These are phyloP conservation scores for Cercis canadensis DNA, from an alignment of 306 rosid species.

Conservation along the genomic window DNA sequence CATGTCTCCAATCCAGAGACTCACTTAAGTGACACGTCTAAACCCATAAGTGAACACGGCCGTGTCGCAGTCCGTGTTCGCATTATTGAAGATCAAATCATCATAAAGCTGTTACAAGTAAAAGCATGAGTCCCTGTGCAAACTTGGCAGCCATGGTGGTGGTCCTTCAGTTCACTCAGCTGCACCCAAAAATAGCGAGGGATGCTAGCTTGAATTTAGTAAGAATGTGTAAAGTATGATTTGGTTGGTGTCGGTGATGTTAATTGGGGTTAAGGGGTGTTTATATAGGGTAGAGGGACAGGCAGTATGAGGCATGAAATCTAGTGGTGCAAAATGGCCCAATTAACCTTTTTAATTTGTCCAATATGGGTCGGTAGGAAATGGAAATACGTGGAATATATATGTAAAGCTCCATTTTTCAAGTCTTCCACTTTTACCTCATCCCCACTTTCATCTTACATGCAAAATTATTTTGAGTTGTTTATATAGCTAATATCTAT, in stretches of 20 bases:
- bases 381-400: background rate
- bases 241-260: slow-evolving; percentile 15
- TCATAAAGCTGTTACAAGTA: slow-evolving; percentile 36
- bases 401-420: background rate
- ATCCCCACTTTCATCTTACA: too few relatives aligned
- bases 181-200: background rate
- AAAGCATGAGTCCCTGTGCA: background rate
- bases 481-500: too few relatives aligned
- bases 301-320: background rate
- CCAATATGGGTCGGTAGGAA: slow-evolving; percentile 30
- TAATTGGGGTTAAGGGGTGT: slow-evolving; percentile 17
- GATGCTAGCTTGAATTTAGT: background rate
- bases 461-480: too few relatives aligned
- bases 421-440: too few relatives aligned
- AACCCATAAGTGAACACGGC: too few relatives aligned
- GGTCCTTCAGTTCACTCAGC: background rate
- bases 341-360: slow-evolving; percentile 24
- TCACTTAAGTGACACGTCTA: too few relatives aligned
- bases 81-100: slow-evolving; percentile 43
- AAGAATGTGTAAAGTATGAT: background rate
- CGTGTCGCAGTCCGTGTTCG: slow-evolving; percentile 54
- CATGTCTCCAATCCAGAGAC: too few relatives aligned
- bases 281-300: slow-evolving; percentile 17
- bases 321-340: slow-evolving; percentile 43
- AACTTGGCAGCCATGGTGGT: slow-evolving; percentile 38